Conservation (phyloP, 768 basidiomycete species). For the Lyophyllum semitale region DNA sequence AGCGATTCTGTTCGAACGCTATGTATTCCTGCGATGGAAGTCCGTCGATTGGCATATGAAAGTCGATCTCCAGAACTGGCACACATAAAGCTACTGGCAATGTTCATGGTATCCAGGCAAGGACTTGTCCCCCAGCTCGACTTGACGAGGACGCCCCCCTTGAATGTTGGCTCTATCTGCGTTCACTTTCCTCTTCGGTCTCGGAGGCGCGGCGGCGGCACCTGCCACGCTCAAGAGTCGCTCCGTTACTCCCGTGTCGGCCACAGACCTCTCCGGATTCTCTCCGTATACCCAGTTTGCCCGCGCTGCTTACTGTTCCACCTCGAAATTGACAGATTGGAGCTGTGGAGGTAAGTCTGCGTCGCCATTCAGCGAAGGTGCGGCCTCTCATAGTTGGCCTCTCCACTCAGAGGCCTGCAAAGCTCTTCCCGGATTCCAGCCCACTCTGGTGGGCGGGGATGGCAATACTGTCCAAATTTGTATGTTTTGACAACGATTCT, state of each 20-base stretch:
- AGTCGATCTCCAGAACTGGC: neutral
- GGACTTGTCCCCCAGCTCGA: neutral
- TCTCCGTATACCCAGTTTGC: constrained; percentile 54
- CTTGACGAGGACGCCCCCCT: neutral
- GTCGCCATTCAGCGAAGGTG: neutral
- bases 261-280: constrained; percentile 35
- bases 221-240: constrained; percentile 16
- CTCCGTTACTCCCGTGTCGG: constrained; percentile 24
- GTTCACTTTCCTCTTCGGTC: constrained; percentile 5
- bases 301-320: constrained; percentile 54
- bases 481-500: neutral
- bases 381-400: too few relatives aligned
- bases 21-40: neutral
- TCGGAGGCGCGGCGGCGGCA: constrained; percentile 8
- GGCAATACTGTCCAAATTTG: constrained; percentile 6
- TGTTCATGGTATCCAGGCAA: neutral
- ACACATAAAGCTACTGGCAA: neutral
- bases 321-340: constrained; percentile 39
- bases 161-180: constrained; percentile 8
- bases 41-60: constrained; percentile 17
- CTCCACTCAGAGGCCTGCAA: constrained; percentile 37
- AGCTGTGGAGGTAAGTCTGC: constrained; percentile 41
- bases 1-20: neutral
- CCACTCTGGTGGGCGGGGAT: neutral
- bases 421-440: constrained; percentile 38